These are phyloP conservation scores for Venustampulla echinocandica DNA, from an alignment of 495 filamentous ascomycete genomes.

Conservation along the genomic window DNA sequence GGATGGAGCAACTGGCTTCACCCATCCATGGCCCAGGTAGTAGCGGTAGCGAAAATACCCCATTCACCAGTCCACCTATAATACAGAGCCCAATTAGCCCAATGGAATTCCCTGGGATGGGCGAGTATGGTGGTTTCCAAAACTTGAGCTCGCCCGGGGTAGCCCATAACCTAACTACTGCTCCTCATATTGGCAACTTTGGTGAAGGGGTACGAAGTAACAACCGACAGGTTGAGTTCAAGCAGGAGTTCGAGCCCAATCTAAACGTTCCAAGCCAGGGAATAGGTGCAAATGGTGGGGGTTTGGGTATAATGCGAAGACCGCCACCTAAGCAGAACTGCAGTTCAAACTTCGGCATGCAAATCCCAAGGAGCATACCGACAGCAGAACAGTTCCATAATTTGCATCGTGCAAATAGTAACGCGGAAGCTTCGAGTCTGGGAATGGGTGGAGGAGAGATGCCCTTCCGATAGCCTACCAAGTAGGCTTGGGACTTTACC, in stretches of 20 bases:
- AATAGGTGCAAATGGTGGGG: background rate
- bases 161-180: background rate
- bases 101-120: slow-evolving; percentile 22
- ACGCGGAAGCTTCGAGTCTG: slow-evolving; percentile 1
- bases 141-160: slow-evolving; percentile 12
- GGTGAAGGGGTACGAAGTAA: slow-evolving; percentile 14
- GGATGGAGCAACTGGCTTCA: slow-evolving; percentile 18
- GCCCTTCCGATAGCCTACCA: slow-evolving; percentile 15
- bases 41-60: slow-evolving; percentile 9
- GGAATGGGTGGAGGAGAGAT: slow-evolving; percentile 8
- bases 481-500: too few species aligned
- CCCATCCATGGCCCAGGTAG: slow-evolving; percentile 2
- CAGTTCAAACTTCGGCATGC: slow-evolving; percentile 8
- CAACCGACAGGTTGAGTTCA: slow-evolving; percentile 13
- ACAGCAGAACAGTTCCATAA: slow-evolving; percentile 16
- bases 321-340: slow-evolving; percentile 17
- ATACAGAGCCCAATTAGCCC: slow-evolving; percentile 13
- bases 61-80: slow-evolving; percentile 16
- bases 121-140: slow-evolving; percentile 15
- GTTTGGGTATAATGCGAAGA: slow-evolving; percentile 9
- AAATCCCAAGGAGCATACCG: slow-evolving; percentile 23
- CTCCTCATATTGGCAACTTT: slow-evolving; percentile 7
- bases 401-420: slow-evolving; percentile 3
- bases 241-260: slow-evolving; percentile 15
- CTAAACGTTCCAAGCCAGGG: background rate